Conservation (phyloP, 306 rosid genomes). For the Acacia confusa region DNA sequence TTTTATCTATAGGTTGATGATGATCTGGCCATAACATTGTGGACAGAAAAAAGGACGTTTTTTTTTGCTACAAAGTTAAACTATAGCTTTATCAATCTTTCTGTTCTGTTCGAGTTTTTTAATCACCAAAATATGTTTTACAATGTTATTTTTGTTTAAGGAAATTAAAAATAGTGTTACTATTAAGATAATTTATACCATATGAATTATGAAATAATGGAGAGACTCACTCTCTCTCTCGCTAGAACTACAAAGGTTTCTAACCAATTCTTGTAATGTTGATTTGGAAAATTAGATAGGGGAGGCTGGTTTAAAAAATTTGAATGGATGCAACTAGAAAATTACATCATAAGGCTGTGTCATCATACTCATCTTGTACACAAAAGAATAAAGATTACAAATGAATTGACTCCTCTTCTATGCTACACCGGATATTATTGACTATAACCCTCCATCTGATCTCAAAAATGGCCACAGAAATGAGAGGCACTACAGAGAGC, state of each 20-base stretch:
- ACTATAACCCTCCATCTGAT: constrained; percentile 8
- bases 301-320: background rate
- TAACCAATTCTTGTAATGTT: too few relatives aligned
- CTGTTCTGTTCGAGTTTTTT: too few relatives aligned
- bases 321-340: background rate
- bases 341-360: background rate
- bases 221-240: too few relatives aligned
- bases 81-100: background rate
- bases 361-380: background rate
- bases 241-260: too few relatives aligned
- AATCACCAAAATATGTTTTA: too few relatives aligned
- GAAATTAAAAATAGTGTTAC: too few relatives aligned
- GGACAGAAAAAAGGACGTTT: too few relatives aligned
- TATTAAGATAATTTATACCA: too few relatives aligned
- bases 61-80: too few relatives aligned
- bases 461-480: constrained; percentile 14
- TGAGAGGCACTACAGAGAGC: background rate
- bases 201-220: too few relatives aligned
- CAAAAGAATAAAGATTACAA: background rate
- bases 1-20: constrained; percentile 23
- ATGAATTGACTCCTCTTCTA: background rate
- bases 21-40: background rate
- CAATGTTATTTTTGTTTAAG: too few relatives aligned
- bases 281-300: background rate
- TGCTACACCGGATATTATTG: constrained; percentile 1